phyloP scores from a whole-genome alignment of 495 filamentous ascomycete species.

The Aspergillus bertholletiae region DNA sequence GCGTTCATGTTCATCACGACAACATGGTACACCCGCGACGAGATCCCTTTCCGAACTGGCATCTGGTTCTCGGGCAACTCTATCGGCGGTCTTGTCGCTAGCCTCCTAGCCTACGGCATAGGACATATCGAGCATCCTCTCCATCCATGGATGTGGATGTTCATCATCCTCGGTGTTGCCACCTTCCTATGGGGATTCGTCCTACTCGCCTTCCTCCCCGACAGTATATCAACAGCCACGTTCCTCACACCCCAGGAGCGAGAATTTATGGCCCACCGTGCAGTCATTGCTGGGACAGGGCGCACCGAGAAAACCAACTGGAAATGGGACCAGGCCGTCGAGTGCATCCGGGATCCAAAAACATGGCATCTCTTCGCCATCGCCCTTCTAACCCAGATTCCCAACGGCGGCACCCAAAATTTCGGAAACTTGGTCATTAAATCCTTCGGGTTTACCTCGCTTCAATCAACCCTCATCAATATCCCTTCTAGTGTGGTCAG shows the following conservation, averaged over 20 bases:
- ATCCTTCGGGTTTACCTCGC: slow-evolving; percentile 39
- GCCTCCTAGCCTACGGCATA: slow-evolving; percentile 55
- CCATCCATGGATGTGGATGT: slow-evolving; percentile 51
- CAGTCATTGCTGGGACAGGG: slow-evolving; percentile 33
- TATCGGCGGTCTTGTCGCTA: slow-evolving; percentile 52
- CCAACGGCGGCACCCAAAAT: slow-evolving; percentile 43
- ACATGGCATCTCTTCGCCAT: slow-evolving; percentile 60
- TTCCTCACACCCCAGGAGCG: slow-evolving; percentile 57
- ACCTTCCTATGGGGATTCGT: slow-evolving; percentile 55
- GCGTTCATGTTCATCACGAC: slow-evolving; percentile 39
- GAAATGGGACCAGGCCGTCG: slow-evolving; percentile 49
- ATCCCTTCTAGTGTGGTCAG: slow-evolving; percentile 42
- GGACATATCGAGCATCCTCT: slow-evolving; percentile 49
- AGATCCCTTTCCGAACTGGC: slow-evolving; percentile 58
- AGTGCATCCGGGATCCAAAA: slow-evolving; percentile 53
- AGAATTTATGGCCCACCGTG: slow-evolving; percentile 48
- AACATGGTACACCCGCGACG: slow-evolving; percentile 51
- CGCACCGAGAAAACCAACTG: slow-evolving; percentile 55
- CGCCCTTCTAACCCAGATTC: slow-evolving; percentile 48
- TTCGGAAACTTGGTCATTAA: slow-evolving; percentile 44
- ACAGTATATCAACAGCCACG: slow-evolving; percentile 56
- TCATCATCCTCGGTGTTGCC: slow-evolving; percentile 48
- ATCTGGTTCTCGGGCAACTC: slow-evolving; percentile 60
- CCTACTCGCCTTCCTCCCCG: slow-evolving; percentile 52
- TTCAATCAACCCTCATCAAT: slow-evolving; percentile 40